Evolutionary conservation across 805 yeast species (phyloP).

Genomic region (Blastobotrys chiropterorum): DNA sequence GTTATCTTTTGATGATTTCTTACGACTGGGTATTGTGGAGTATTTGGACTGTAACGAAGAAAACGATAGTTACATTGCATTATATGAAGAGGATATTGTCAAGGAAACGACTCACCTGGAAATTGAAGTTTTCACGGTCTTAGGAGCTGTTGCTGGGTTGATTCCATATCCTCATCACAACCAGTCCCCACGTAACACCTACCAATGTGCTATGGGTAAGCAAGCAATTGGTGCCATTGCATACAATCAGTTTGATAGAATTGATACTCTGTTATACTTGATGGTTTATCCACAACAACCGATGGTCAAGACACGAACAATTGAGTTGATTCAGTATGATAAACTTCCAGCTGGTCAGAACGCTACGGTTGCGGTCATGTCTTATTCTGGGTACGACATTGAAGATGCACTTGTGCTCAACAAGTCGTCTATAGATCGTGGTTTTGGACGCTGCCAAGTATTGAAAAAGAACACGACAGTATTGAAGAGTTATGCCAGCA

Average conservation of each 20-base stretch:
- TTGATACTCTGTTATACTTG: slow-evolving; percentile 85
- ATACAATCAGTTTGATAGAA: slow-evolving; percentile 91
- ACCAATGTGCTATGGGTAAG: slow-evolving; percentile 96
- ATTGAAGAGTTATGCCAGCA: slow-evolving; percentile 87
- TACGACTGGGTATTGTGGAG: slow-evolving; percentile 81
- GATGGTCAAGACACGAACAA: slow-evolving; percentile 96
- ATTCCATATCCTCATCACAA: slow-evolving; percentile 92
- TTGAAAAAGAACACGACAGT: slow-evolving; percentile 86
- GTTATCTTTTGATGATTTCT: slow-evolving; percentile 86
- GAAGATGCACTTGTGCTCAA: slow-evolving; percentile 93
- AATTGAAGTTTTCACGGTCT: slow-evolving; percentile 88
- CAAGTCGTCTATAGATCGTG: slow-evolving; percentile 90
- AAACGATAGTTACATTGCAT: slow-evolving; percentile 86
- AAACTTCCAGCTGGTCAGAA: slow-evolving; percentile 98
- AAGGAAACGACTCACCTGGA: slow-evolving; percentile 77
- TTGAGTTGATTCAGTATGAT: slow-evolving; percentile 91
- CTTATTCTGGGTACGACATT: slow-evolving; percentile 97
- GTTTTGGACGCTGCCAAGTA: slow-evolving; percentile 96
- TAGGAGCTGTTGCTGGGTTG: slow-evolving; percentile 90
- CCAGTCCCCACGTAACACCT: slow-evolving; percentile 88
- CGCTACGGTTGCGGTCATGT: slow-evolving; percentile 98
- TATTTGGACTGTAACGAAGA: slow-evolving; percentile 96
- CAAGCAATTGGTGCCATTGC: slow-evolving; percentile 99
- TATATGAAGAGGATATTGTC: slow-evolving; percentile 65
- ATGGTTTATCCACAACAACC: slow-evolving; percentile 99